Evolutionary conservation across 2,329 filamentous ascomycete species (phyloP), one percentile per base, ranked within the genome.

Genomic region (Fusarium sp.): DNA sequence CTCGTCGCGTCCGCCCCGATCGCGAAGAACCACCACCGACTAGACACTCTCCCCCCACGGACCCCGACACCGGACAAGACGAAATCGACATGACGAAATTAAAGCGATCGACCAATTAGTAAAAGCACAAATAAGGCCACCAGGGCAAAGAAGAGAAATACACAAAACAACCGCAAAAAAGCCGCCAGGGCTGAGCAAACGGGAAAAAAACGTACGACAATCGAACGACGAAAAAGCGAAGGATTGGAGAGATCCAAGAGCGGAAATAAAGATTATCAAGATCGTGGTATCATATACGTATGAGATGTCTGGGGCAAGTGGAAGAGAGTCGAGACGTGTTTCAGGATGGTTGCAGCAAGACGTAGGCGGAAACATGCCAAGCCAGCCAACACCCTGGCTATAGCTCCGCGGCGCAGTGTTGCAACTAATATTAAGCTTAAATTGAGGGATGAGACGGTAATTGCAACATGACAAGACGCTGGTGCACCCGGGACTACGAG

Each of bases 61-160:
- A 80, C 15, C 77, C 79, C n/a, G 79, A 80, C 18, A 80, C 76
- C 10, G 79, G 79, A 59, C 79, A 80, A 15, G 78, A 80, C 55
- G 72, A 67, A 31, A 78, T 66, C 25, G 79, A 80, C 79, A 80
- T 80, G 35, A 33, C 38, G 15, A 10, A n/a, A 49, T 27, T 51
- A 25, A 48, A 18, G 12, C 16, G 25, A 38, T n/a, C 29, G 10
- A 19, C 4, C 4, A 27, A 44, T 27, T 46, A 72, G n/a, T 54
- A 51, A 23, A 25, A 35, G n/a, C 0, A 10, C 11, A 37, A 54
- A 55, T 56, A 51, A 35, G 12, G 68, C 72, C 71, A 42, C 72
- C 72, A 62, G 72, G 72, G 67, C 72, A 52, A 55, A 63, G 44
- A 55, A 55, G 45, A 16, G 35, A 39, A 60, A 46, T 16, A 18